Conservation (phyloP, 441 rosid species). For the Gossypium schwendimanii region DNA sequence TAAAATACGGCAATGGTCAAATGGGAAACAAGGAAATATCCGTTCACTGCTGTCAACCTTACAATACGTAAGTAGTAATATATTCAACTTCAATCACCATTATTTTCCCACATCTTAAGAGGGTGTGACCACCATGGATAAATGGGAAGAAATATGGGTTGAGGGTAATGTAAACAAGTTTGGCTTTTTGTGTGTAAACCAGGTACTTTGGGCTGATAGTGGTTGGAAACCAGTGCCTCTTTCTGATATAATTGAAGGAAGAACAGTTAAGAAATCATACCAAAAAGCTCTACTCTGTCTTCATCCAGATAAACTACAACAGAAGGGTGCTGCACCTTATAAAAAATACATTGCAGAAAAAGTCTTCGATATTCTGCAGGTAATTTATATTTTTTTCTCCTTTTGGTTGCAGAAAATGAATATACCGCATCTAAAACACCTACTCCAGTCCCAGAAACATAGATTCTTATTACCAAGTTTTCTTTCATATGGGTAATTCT, state of each 20-base stretch:
- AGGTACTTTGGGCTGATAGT: conserved; percentile 91
- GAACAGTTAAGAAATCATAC: conserved; percentile 75
- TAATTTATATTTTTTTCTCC: conserved; percentile 15
- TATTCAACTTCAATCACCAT: neutral
- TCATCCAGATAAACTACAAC: conserved; percentile 95
- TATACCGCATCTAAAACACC: neutral
- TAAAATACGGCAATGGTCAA: conserved; percentile 66
- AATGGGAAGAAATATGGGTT: too few relatives aligned
- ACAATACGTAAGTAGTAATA: conserved; percentile 62
- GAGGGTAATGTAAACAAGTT: neutral
- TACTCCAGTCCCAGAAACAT: neutral
- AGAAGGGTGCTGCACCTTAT: conserved; percentile 28
- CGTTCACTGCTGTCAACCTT: conserved; percentile 86
- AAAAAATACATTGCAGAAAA: conserved; percentile 71
- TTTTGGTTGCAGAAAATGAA: too few relatives aligned
- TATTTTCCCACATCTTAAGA: too few relatives aligned
- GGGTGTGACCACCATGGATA: too few relatives aligned
- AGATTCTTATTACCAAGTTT: neutral
- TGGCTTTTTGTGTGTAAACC: neutral
- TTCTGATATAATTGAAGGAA: conserved; percentile 77
- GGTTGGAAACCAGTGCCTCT: conserved; percentile 93
- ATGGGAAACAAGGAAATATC: conserved; percentile 80
- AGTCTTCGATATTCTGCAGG: conserved; percentile 85
- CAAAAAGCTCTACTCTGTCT: conserved; percentile 82
- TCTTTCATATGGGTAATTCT: neutral